Conservation (phyloP, 225 moss, liverwort and hornwort genomes). For the Anthoceros angustus region DNA sequence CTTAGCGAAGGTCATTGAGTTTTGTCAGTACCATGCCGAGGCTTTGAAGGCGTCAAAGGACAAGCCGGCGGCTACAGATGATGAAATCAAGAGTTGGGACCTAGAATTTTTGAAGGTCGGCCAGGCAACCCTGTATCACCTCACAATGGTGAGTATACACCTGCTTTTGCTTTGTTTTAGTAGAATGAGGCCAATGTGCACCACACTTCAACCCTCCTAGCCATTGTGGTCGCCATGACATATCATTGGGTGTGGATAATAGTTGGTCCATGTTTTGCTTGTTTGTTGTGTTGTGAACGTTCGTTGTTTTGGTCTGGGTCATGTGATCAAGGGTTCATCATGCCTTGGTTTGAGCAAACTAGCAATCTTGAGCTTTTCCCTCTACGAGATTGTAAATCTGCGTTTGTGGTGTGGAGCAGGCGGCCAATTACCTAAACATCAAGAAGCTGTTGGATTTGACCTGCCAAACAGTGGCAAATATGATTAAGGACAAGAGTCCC, state of each 20-base stretch:
- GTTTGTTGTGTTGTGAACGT: too few species aligned
- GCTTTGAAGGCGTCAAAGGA: constrained; percentile 13
- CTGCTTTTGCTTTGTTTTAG: background rate
- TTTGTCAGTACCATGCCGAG: constrained; percentile 28
- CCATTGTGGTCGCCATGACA: too few species aligned
- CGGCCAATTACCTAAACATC: constrained; percentile 13
- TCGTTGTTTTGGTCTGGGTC: too few species aligned
- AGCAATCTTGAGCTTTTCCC: background rate
- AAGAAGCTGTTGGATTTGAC: constrained; percentile 14
- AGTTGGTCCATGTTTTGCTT: too few species aligned
- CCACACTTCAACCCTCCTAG: too few species aligned
- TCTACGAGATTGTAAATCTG: background rate
- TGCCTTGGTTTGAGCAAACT: too few species aligned
- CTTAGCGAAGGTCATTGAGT: constrained; percentile 25
- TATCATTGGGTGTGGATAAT: too few species aligned
- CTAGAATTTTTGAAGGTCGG: constrained; percentile 25
- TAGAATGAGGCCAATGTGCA: background rate
- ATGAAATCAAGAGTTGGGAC: constrained; percentile 26
- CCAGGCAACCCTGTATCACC: constrained; percentile 24
- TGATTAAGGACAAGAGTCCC: constrained; percentile 4
- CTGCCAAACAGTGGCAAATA: constrained; percentile 10
- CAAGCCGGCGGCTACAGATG: constrained; percentile 13
- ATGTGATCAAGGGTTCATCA: too few species aligned
- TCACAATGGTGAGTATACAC: constrained; percentile 15
- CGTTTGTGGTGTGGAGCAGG: background rate